These are phyloP conservation scores for Casaregolazyma suthepensis DNA, from an alignment of 1,139 yeast species.

Conservation along the genomic window DNA sequence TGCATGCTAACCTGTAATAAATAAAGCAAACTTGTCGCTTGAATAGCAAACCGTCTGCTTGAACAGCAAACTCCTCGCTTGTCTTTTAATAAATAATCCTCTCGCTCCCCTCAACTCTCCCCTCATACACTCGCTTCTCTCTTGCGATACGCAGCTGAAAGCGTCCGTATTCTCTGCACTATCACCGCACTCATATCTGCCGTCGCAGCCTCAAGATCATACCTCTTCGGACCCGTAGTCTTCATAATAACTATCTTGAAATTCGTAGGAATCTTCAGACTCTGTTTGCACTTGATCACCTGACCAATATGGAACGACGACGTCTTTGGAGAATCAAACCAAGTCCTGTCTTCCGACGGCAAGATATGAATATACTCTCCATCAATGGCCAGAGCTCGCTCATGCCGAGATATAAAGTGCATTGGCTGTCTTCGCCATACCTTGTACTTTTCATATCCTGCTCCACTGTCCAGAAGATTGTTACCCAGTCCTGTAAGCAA, in stretches of 20 bases:
- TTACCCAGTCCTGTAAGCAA: conserved; percentile 5
- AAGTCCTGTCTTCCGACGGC: conserved; percentile 66
- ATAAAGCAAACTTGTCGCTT: not conserved
- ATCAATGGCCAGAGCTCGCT: conserved; percentile 78
- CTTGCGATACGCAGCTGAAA: conserved; percentile 20
- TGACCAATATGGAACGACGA: conserved; percentile 84
- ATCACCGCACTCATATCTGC: conserved; percentile 66
- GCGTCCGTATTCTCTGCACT: conserved; percentile 47
- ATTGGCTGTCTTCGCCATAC: conserved; percentile 87
- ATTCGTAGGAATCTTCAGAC: conserved; percentile 67
- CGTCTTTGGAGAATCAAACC: conserved; percentile 73
- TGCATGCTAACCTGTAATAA: not conserved
- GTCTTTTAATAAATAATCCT: not conserved
- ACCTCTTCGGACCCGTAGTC: conserved; percentile 62
- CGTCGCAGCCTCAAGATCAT: conserved; percentile 74
- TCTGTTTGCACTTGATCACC: conserved; percentile 68
- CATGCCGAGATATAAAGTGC: conserved; percentile 75
- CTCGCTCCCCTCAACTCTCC: not conserved
- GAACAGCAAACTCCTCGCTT: not conserved
- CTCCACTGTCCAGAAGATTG: conserved; percentile 13
- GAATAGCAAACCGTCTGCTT: too few relatives aligned
- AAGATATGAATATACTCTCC: conserved; percentile 89
- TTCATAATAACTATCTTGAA: conserved; percentile 80
- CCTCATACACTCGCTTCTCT: not conserved
- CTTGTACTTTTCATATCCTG: conserved; percentile 50